A percentile compares a stretch with the other conserved stretches of the same genome.
Evolutionary conservation across 225 moss, liverwort and hornwort species (phyloP).

Genomic region (Asterella californica): DNA sequence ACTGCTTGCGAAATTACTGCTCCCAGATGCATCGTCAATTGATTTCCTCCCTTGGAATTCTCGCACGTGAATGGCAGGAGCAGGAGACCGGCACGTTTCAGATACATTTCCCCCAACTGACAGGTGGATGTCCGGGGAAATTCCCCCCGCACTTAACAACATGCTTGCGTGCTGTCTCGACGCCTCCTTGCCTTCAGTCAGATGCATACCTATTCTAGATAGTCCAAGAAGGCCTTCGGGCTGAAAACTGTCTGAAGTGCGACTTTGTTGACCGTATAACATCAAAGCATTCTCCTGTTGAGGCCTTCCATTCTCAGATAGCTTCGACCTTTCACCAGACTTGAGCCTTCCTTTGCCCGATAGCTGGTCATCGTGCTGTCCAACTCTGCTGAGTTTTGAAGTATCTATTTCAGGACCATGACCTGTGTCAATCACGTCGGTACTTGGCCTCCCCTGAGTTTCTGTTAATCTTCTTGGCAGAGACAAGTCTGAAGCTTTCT

Average conservation of each 20-base stretch:
- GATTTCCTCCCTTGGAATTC: slow-evolving; percentile 9
- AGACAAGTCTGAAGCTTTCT: neutral
- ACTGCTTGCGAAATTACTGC: slow-evolving; percentile 9
- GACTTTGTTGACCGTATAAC: neutral
- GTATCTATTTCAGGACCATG: slow-evolving; percentile 17
- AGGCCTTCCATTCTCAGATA: slow-evolving; percentile 10
- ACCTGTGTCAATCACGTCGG: slow-evolving; percentile 5
- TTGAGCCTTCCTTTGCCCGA: slow-evolving; percentile 2
- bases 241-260: neutral
- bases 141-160: slow-evolving; percentile 7
- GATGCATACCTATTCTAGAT: neutral
- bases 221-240: neutral
- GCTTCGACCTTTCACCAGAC: slow-evolving; percentile 1
- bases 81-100: neutral
- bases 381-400: neutral
- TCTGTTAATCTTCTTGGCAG: slow-evolving; percentile 1
- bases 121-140: slow-evolving; percentile 1
- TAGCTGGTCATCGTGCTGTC: neutral
- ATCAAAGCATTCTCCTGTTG: neutral
- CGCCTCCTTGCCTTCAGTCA: slow-evolving; percentile 12
- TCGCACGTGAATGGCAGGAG: neutral
- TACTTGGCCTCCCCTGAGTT: neutral
- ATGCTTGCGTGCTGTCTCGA: neutral
- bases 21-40: neutral
- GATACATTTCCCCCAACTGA: neutral